phyloP scores from a whole-genome alignment of 129 eudicot genomes.

The Dittrichia graveolens region DNA sequence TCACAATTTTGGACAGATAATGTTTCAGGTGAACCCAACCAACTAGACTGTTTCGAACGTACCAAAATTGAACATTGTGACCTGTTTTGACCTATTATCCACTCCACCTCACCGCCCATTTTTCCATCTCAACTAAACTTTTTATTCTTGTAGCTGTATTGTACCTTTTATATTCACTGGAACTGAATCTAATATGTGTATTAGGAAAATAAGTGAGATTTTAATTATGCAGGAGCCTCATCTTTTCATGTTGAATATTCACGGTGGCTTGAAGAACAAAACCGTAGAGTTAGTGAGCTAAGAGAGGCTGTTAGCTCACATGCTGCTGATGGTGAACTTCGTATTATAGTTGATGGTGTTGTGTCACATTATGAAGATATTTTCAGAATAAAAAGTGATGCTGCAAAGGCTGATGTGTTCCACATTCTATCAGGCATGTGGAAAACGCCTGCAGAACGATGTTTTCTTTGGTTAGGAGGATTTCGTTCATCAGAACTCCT shows the following conservation, averaged over 20 bases:
- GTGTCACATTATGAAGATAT: slow-evolving; percentile 75
- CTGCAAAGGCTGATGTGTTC: slow-evolving; percentile 71
- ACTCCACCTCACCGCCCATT: background rate
- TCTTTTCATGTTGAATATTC: slow-evolving; percentile 86
- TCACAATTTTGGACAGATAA: background rate
- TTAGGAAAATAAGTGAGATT: background rate
- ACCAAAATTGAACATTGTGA: background rate
- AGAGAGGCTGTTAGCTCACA: slow-evolving; percentile 87
- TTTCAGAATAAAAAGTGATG: slow-evolving; percentile 64
- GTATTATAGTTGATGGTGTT: slow-evolving; percentile 72
- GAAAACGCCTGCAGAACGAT: slow-evolving; percentile 86
- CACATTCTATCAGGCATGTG: slow-evolving; percentile 85
- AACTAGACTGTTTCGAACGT: background rate
- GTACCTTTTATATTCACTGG: background rate
- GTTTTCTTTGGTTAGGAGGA: slow-evolving; percentile 81
- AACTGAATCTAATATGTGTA: background rate
- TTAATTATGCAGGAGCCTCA: slow-evolving; percentile 61
- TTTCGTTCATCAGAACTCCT: slow-evolving; percentile 76
- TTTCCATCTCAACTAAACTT: background rate
- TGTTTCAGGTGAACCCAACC: background rate
- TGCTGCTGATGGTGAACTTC: slow-evolving; percentile 92
- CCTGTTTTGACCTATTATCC: background rate
- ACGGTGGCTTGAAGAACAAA: slow-evolving; percentile 90
- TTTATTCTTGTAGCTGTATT: background rate
- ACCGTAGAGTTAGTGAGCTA: slow-evolving; percentile 65